Percentiles rank a stretch among this genome's conserved stretches.
Evolutionary conservation across 2,329 filamentous ascomycete genomes (phyloP).

Genomic region (Dothideomycetes sp.): DNA sequence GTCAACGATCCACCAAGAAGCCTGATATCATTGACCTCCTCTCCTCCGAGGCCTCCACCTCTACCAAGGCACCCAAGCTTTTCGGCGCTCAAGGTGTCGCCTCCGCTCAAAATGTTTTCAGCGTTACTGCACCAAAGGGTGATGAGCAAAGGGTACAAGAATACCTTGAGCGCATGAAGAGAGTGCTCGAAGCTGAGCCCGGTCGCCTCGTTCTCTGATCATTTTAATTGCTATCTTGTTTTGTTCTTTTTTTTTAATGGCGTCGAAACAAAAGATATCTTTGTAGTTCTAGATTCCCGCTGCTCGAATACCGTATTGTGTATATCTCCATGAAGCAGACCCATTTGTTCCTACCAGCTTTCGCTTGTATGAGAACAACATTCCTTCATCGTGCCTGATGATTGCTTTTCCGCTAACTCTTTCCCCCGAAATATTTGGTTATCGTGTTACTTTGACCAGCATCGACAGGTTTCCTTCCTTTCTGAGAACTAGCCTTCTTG

Average conservation of each 20-base stretch:
- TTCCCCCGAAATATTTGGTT: conserved; percentile 46
- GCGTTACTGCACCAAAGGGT: conserved; percentile 63
- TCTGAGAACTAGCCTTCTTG: conserved; percentile 26
- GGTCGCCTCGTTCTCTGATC: conserved; percentile 56
- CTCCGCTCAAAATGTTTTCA: conserved; percentile 65
- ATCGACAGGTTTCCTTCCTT: conserved; percentile 29
- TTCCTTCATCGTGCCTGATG: too few species aligned
- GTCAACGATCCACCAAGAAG: conserved; percentile 34
- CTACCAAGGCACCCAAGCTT: conserved; percentile 23
- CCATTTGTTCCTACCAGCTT: too few species aligned
- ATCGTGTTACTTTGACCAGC: conserved; percentile 45
- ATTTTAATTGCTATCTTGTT: conserved; percentile 2
- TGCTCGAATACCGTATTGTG: too few species aligned
- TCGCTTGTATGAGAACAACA: too few species aligned
- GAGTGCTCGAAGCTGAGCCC: conserved; percentile 70
- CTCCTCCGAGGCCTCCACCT: conserved; percentile 32
- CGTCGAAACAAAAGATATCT: conserved; percentile 11
- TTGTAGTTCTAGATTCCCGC: conserved; percentile 12
- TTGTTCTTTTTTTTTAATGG: conserved; percentile 1
- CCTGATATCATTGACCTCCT: conserved; percentile 79
- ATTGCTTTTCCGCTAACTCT: too few species aligned
- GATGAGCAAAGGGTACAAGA: conserved; percentile 74
- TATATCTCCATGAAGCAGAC: too few species aligned
- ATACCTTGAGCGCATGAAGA: conserved; percentile 82
- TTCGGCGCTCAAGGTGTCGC: conserved; percentile 25